A percentile compares a stretch with the other conserved stretches of the same genome.
Evolutionary conservation across 176 grass and related monocot genomes (phyloP).

Genomic region (Leersia perrieri): DNA sequence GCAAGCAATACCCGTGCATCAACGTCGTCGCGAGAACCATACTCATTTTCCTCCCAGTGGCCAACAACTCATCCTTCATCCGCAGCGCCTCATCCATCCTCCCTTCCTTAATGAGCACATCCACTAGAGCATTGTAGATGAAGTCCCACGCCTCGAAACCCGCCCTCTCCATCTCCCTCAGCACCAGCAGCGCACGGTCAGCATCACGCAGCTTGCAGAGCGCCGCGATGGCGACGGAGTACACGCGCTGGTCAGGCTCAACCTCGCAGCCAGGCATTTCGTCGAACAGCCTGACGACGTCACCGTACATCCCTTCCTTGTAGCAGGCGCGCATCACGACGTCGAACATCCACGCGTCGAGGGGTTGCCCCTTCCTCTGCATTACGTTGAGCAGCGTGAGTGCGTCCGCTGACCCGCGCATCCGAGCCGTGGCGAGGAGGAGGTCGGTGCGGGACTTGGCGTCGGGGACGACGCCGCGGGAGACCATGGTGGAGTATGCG

Average conservation of each 20-base stretch:
- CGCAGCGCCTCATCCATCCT: conserved; percentile 60
- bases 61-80: conserved; percentile 60
- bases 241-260: conserved; percentile 38
- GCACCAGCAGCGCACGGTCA: conserved; percentile 26
- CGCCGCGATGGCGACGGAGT: conserved; percentile 20
- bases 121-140: conserved; percentile 40
- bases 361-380: conserved; percentile 37
- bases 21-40: conserved; percentile 48
- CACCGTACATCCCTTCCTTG: conserved; percentile 38
- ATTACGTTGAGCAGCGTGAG: conserved; percentile 50
- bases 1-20: conserved; percentile 68
- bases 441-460: conserved; percentile 51
- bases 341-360: conserved; percentile 50
- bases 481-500: conserved; percentile 48
- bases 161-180: conserved; percentile 47
- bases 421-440: conserved; percentile 34
- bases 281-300: conserved; percentile 58
- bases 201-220: conserved; percentile 53
- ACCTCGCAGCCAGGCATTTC: conserved; percentile 50
- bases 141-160: conserved; percentile 43
- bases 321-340: conserved; percentile 55
- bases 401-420: conserved; percentile 29
- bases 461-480: conserved; percentile 40
- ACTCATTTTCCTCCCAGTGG: conserved; percentile 45
- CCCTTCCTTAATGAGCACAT: conserved; percentile 54